Conservation (phyloP, 208 protist genomes). For the Histomonas meleagridis region DNA sequence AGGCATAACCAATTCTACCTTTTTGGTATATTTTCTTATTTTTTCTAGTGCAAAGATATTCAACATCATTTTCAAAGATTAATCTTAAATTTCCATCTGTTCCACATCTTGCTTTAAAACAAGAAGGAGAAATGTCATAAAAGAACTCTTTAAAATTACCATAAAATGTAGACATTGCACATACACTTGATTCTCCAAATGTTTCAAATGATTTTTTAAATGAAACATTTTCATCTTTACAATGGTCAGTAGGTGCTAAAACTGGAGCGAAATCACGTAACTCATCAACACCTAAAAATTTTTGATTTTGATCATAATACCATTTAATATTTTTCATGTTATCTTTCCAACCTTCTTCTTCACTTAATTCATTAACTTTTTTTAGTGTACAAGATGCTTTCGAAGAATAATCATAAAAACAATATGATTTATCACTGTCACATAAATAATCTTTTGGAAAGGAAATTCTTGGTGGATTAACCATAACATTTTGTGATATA, state of each 20-base stretch:
- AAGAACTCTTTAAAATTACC: neutral
- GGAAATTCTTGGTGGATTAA: neutral
- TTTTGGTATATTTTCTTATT: too few species aligned
- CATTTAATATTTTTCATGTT: neutral
- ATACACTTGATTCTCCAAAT: neutral
- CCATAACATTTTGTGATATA: neutral
- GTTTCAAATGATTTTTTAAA: neutral
- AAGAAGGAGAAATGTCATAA: neutral
- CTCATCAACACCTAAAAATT: neutral
- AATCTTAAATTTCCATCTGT: neutral
- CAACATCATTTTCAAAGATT: neutral
- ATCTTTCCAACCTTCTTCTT: neutral
- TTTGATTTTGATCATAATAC: neutral
- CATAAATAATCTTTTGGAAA: conserved; percentile 29
- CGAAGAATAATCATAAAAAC: neutral
- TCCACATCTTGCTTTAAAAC: neutral
- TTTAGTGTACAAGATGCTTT: neutral
- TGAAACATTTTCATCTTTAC: neutral
- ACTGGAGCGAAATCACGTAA: neutral
- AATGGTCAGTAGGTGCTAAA: neutral
- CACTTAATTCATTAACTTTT: neutral
- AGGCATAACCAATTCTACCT: too few species aligned
- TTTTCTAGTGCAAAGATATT: neutral
- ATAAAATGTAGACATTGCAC: neutral
- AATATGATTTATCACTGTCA: neutral